These are phyloP conservation scores for Takakia lepidozioides DNA, from an alignment of 225 moss, liverwort and hornwort species.

Conservation along the genomic window DNA sequence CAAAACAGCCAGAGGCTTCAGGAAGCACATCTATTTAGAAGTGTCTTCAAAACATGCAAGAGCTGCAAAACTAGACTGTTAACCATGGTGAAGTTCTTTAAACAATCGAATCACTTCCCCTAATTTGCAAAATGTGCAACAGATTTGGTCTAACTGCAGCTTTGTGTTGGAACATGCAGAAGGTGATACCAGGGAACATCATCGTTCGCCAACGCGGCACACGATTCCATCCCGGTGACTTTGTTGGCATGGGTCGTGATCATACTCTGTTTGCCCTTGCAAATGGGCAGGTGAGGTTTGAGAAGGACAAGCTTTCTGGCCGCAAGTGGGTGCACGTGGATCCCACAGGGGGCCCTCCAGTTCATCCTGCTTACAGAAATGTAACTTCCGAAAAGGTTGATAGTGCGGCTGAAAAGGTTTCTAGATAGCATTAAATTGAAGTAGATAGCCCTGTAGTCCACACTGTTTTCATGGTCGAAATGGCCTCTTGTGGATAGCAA, in stretches of 20 bases:
- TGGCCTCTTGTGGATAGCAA: no score
- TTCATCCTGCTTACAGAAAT: slow-evolving; percentile 56
- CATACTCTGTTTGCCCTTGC: slow-evolving; percentile 69
- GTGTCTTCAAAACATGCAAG: no score
- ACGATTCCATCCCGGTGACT: slow-evolving; percentile 75
- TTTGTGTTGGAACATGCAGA: no score
- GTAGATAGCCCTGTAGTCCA: no score
- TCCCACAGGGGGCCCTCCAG: slow-evolving; percentile 54
- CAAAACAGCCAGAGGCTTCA: no score
- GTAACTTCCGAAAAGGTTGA: slow-evolving; percentile 6
- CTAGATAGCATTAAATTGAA: neutral
- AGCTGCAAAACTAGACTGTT: no score
- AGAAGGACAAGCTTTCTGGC: slow-evolving; percentile 52
- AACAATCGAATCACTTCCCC: no score
- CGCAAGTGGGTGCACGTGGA: slow-evolving; percentile 80
- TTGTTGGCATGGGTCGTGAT: slow-evolving; percentile 72
- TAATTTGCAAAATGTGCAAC: no score
- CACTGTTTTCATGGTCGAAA: no score
- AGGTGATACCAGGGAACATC: slow-evolving; percentile 77
- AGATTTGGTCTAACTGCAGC: no score
- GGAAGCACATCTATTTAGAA: no score
- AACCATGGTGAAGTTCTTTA: no score
- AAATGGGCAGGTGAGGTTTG: slow-evolving; percentile 62
- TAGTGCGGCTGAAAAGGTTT: slow-evolving; percentile 1
- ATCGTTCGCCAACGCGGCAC: slow-evolving; percentile 86